A percentile compares a stretch with the other conserved stretches of the same genome.
phyloP scores from a whole-genome alignment of 225 moss, liverwort and hornwort genomes.

The Sphagnum contortum region DNA sequence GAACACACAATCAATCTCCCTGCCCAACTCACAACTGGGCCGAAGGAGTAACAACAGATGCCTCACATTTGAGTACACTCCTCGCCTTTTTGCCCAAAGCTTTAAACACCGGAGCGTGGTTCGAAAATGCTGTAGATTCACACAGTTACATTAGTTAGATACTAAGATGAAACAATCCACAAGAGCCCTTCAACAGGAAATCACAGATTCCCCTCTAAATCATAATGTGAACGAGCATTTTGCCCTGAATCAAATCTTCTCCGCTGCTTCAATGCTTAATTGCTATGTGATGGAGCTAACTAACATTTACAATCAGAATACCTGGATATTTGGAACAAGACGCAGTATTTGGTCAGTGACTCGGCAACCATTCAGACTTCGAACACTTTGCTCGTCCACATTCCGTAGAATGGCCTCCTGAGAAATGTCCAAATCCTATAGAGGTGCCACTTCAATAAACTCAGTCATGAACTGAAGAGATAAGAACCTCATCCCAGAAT shows the following conservation, averaged over 20 bases:
- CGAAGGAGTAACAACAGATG: no score
- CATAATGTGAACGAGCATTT: no score
- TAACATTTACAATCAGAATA: constrained; percentile 1
- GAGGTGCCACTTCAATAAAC: no score
- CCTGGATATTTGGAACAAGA: constrained; percentile 82
- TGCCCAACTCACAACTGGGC: no score
- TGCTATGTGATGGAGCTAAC: no score
- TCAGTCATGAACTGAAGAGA: background rate
- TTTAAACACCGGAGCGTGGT: constrained; percentile 96
- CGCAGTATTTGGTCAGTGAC: constrained; percentile 96
- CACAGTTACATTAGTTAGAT: background rate
- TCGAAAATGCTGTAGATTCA: constrained; percentile 61
- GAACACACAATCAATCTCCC: no score
- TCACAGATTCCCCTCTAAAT: no score
- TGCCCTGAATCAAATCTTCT: no score
- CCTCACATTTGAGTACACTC: constrained; percentile 94
- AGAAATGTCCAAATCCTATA: constrained; percentile 82
- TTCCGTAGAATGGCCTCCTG: constrained; percentile 81
- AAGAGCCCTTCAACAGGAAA: no score
- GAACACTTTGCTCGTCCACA: constrained; percentile 98
- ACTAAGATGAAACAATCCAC: no score
- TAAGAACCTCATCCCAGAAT: no score
- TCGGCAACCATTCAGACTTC: constrained; percentile 92
- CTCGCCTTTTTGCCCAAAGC: constrained; percentile 98
- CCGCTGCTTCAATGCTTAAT: no score